Evolutionary conservation across 1,284 basidiomycete genomes (phyloP).

Genomic region (Cystobasidium pallidum): DNA sequence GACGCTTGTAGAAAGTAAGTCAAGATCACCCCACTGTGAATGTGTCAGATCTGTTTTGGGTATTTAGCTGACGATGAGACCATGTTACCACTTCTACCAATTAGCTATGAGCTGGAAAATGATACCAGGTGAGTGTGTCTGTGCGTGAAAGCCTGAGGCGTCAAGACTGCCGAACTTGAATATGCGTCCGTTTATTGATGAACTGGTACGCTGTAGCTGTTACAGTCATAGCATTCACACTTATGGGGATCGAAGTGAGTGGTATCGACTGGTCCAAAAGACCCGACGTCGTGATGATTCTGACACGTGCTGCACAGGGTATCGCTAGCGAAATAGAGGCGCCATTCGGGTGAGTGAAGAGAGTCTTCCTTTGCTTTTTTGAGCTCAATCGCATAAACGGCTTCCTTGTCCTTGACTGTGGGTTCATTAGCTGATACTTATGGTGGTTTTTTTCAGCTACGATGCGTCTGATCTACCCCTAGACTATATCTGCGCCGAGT

Average conservation of each 20-base stretch:
- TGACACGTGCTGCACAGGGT: constrained; percentile 2
- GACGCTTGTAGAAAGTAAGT: constrained; percentile 48
- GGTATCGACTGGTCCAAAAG: neutral
- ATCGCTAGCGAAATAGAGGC: constrained; percentile 49
- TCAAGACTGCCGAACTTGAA: too few species aligned
- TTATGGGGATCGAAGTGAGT: constrained; percentile 51
- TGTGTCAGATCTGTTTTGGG: too few species aligned
- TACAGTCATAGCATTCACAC: constrained; percentile 50
- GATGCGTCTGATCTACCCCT: constrained; percentile 52
- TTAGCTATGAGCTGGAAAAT: constrained; percentile 44
- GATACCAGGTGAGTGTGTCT: constrained; percentile 20
- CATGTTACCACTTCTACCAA: neutral
- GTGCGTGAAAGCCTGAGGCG: too few species aligned
- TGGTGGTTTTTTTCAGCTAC: constrained; percentile 12
- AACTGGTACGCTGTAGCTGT: constrained; percentile 45
- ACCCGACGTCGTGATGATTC: neutral
- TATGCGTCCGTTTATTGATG: constrained; percentile 15
- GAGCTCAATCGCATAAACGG: too few species aligned
- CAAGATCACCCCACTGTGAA: neutral
- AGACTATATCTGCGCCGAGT: constrained; percentile 52
- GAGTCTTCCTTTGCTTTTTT: neutral
- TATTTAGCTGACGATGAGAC: neutral
- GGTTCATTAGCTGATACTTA: too few species aligned
- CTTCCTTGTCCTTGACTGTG: too few species aligned
- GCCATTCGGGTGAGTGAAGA: constrained; percentile 32